phyloP scores from a whole-genome alignment of 768 basidiomycete species.

The Podaxis sp. region DNA sequence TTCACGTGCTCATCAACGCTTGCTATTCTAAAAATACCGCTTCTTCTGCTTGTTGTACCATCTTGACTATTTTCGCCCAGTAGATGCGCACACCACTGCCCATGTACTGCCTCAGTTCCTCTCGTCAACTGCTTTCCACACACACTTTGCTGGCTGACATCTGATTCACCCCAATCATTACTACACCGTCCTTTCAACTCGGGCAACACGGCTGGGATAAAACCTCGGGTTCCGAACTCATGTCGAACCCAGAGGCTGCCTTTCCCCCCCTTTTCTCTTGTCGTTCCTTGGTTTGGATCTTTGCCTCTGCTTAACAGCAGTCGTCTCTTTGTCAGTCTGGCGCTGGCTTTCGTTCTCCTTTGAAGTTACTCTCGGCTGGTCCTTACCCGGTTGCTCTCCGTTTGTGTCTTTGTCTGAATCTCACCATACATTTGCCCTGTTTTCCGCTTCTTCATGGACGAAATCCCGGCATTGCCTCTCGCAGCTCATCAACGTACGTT shows the following conservation, averaged over 20 bases:
- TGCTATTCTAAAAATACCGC: neutral
- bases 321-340: too few relatives aligned
- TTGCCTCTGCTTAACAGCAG: too few relatives aligned
- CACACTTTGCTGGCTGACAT: neutral
- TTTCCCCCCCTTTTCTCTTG: neutral
- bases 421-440: too few relatives aligned
- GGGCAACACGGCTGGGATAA: neutral
- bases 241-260: neutral
- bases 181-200: neutral
- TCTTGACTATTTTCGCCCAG: neutral
- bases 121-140: neutral
- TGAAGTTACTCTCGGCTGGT: too few relatives aligned
- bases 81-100: neutral
- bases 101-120: constrained; percentile 1
- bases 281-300: neutral
- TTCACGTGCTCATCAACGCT: neutral
- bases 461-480: neutral
- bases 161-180: neutral
- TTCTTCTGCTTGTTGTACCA: neutral
- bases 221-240: neutral
- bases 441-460: too few relatives aligned
- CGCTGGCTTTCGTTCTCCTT: too few relatives aligned
- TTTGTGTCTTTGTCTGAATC: too few relatives aligned
- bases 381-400: too few relatives aligned
- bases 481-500: neutral